Evolutionary conservation across 306 rosid species (phyloP), one percentile per base, ranked within the genome.

Genomic region (Dalbergia oliveri): DNA sequence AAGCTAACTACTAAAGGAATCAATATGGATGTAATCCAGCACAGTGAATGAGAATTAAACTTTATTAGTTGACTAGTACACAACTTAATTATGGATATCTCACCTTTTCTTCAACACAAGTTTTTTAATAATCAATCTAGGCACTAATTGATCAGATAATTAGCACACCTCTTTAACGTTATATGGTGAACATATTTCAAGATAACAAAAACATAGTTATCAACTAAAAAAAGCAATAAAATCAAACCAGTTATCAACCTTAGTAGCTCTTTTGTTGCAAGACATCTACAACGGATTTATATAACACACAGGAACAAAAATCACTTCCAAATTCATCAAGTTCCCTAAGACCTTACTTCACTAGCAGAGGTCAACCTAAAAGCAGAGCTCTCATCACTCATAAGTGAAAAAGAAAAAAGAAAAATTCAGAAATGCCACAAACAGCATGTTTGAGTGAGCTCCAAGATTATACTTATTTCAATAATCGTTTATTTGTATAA

Each of bases 51-150:
- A 26, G 31, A 47, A 47, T 9, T 47, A 9, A 26, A 31, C 9
- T 13, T 31, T 5, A 18, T 33, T 18, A 43, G 65, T 43, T 60
- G 34, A 31, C 11, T 61, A 6, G 37, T 60, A 13, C 82, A 1
- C 41, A 37, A 14, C 43, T 71, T 34, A 15, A 67, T 50, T 7
- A 54, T 62, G 23, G 18, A 26, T 1, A 26, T 26, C 31, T 26
- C 31, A 1, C 31, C 9, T 41, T 70, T 60, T 68, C 71, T 65
- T 72, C 77, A 50, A 60, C 3, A 71, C 6, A 9, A 4, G 39
- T 21, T n/a, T 66, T 21, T 47, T 10, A 80, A 65, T 75, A 70
- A 79, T 44, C 82, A 85, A 85, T 75, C 80, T 71, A 67, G 89
- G 80, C 85, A 71, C 84, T 66, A 49, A 83, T 81, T 72, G 70